Evolutionary conservation across 331 rosid genomes (phyloP).

Genomic region (Rosa hybrid): DNA sequence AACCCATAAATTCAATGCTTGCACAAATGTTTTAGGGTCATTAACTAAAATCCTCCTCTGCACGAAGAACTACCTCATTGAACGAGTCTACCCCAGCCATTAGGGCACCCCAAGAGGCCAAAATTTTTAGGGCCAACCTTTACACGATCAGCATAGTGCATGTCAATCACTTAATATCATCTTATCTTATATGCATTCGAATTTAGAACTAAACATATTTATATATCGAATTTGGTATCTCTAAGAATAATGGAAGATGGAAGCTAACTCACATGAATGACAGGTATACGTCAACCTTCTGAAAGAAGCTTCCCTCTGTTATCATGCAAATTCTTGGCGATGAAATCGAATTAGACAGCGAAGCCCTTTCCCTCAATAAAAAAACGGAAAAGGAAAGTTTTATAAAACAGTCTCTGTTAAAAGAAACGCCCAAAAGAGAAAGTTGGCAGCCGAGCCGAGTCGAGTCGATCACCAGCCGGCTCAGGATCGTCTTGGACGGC

Average conservation of each 20-base stretch:
- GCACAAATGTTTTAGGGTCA: neutral
- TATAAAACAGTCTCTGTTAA: neutral
- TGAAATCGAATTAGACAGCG: slow-evolving; percentile 17
- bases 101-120: neutral
- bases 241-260: neutral
- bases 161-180: neutral
- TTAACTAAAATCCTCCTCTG: neutral
- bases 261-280: slow-evolving; percentile 11
- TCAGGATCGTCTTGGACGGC: neutral
- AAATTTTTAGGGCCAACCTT: neutral
- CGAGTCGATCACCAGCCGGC: neutral
- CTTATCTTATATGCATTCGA: neutral
- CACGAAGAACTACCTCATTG: neutral
- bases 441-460: slow-evolving; percentile 18
- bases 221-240: neutral
- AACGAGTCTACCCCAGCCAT: neutral
- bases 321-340: neutral
- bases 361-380: neutral
- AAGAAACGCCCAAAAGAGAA: neutral
- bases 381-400: neutral
- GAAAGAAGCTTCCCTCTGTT: slow-evolving; percentile 18
- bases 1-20: neutral
- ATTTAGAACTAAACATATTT: neutral
- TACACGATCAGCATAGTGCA: neutral
- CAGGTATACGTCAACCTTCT: slow-evolving; percentile 17